Evolutionary conservation across 1,284 basidiomycete species (phyloP).

Genomic region (Apiotrichum brassicae): DNA sequence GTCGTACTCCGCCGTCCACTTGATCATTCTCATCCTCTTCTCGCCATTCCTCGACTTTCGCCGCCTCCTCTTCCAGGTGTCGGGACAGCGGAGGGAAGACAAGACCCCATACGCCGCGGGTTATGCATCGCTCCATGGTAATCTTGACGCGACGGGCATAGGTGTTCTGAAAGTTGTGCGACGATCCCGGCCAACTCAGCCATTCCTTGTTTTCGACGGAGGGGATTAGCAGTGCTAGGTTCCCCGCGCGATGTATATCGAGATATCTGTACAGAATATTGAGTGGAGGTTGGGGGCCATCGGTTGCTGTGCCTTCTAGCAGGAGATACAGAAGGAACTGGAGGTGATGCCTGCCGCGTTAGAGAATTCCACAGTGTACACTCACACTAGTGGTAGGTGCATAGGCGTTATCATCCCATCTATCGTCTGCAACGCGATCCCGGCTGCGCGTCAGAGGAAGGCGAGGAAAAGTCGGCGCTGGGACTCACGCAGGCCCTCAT

Average conservation of each 20-base stretch:
- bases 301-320: too few relatives aligned
- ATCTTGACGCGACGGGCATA: constrained; percentile 11
- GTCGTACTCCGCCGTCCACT: too few relatives aligned
- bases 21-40: constrained; percentile 1
- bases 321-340: constrained; percentile 30
- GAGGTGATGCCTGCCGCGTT: constrained; percentile 23
- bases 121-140: constrained; percentile 11
- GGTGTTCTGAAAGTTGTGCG: not conserved
- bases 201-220: not conserved
- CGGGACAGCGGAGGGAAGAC: constrained; percentile 13
- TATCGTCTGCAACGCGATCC: constrained; percentile 5
- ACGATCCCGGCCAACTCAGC: not conserved
- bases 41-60: constrained; percentile 1
- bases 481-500: too few relatives aligned
- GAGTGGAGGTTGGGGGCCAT: too few relatives aligned
- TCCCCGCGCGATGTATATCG: constrained; percentile 9
- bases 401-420: constrained; percentile 2
- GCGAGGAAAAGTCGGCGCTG: too few relatives aligned
- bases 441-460: not conserved
- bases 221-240: constrained; percentile 6
- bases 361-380: not conserved
- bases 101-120: constrained; percentile 26
- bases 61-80: constrained; percentile 17
- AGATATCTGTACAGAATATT: constrained; percentile 18
- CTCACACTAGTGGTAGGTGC: not conserved